These are phyloP conservation scores for Arthroderma uncinatum DNA, from an alignment of 2,329 filamentous ascomycete species.

Conservation along the genomic window DNA sequence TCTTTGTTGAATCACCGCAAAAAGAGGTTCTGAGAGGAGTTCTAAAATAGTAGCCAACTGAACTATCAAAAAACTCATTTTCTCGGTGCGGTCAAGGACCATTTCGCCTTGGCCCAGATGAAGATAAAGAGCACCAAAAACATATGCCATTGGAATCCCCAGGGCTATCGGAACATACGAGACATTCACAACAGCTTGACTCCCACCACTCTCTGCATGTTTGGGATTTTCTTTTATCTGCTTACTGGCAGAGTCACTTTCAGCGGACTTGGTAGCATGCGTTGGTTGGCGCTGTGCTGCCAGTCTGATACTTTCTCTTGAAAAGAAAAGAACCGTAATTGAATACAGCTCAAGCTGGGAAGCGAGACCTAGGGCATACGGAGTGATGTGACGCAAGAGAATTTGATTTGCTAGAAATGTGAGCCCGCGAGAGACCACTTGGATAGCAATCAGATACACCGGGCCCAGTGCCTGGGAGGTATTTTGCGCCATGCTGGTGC, in stretches of 20 bases:
- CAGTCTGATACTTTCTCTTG: conserved; percentile 81
- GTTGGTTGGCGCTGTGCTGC: conserved; percentile 66
- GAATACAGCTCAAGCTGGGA: conserved; percentile 90
- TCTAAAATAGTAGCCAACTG: conserved; percentile 56
- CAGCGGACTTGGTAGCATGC: conserved; percentile 12
- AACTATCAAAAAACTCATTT: conserved; percentile 44
- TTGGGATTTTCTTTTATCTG: conserved; percentile 12
- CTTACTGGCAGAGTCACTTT: neutral
- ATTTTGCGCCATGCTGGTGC: conserved; percentile 10
- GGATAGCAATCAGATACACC: conserved; percentile 75
- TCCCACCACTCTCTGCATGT: conserved; percentile 18
- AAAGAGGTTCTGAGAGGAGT: conserved; percentile 75
- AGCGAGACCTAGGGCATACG: conserved; percentile 70
- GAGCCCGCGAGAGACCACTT: conserved; percentile 72
- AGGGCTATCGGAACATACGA: conserved; percentile 67
- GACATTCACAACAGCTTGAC: conserved; percentile 75
- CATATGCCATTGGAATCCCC: conserved; percentile 52
- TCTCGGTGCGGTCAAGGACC: conserved; percentile 52
- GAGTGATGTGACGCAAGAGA: conserved; percentile 76
- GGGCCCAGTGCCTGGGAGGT: conserved; percentile 51
- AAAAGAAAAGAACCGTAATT: conserved; percentile 86
- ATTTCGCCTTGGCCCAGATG: conserved; percentile 41
- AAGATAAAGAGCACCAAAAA: conserved; percentile 59
- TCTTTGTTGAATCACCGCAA: conserved; percentile 73
- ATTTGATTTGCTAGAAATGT: conserved; percentile 91